phyloP scores from a whole-genome alignment of 192 early-diverging fungal species.

The Backusella luteola region DNA sequence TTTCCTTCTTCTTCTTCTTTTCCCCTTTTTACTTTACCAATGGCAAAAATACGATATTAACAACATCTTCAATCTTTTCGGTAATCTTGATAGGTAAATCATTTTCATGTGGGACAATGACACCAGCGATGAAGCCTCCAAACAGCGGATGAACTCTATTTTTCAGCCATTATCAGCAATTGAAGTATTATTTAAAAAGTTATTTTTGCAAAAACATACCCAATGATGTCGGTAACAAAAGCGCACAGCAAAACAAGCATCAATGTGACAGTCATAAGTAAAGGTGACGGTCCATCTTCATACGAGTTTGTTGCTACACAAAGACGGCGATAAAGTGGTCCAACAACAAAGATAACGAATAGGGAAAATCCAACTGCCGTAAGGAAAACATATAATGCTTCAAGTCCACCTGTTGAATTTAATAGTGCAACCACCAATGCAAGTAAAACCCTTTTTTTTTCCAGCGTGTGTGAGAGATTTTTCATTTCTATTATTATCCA shows the following conservation, averaged over 20 bases:
- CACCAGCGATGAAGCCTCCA: conserved; percentile 86
- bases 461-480: not conserved
- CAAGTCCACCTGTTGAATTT: conserved; percentile 68
- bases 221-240: conserved; percentile 79
- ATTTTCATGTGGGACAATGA: conserved; percentile 85
- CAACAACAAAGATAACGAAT: conserved; percentile 64
- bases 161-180: too few species aligned
- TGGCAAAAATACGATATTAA: conserved; percentile 84
- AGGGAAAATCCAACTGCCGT: conserved; percentile 65
- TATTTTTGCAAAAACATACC: not conserved
- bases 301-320: conserved; percentile 48
- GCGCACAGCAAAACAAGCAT: conserved; percentile 69
- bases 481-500: conserved; percentile 23
- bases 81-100: conserved; percentile 86
- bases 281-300: conserved; percentile 53
- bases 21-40: conserved; percentile 46
- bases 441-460: conserved; percentile 44
- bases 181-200: not conserved
- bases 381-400: conserved; percentile 83
- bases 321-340: conserved; percentile 60
- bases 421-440: conserved; percentile 85
- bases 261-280: conserved; percentile 73
- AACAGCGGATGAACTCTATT: conserved; percentile 90
- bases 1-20: not conserved
- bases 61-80: conserved; percentile 91